Conservation (phyloP, 768 basidiomycete species). For the Lactarius akahatsu region DNA sequence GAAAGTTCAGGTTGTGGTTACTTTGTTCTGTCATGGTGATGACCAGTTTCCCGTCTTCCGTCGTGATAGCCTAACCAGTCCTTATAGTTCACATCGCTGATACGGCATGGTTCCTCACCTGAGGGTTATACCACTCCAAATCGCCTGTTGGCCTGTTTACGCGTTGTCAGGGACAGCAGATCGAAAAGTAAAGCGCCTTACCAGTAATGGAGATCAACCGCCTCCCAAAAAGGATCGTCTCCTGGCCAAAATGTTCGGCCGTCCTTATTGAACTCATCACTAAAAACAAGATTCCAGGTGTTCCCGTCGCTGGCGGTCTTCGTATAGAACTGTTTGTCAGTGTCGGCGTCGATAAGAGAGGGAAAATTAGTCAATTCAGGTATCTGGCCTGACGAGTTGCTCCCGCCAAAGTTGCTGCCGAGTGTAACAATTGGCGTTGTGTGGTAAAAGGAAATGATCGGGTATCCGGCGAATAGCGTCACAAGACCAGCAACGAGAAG, state of each 20-base stretch:
- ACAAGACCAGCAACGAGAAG: constrained; percentile 67
- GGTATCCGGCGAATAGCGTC: constrained; percentile 84
- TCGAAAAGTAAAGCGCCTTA: constrained; percentile 27
- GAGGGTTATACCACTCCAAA: constrained; percentile 81
- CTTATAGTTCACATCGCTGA: constrained; percentile 14
- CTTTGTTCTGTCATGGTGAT: constrained; percentile 72
- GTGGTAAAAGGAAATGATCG: constrained; percentile 64
- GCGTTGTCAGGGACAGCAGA: not conserved
- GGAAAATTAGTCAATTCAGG: constrained; percentile 70
- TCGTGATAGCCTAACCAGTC: constrained; percentile 58
- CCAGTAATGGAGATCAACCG: constrained; percentile 85
- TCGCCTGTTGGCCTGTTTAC: constrained; percentile 60
- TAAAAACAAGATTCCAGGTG: constrained; percentile 80
- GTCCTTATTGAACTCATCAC: constrained; percentile 77
- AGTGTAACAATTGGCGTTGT: constrained; percentile 31
- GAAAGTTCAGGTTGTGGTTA: constrained; percentile 80
- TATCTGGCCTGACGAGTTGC: constrained; percentile 86
- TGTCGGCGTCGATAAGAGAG: constrained; percentile 71
- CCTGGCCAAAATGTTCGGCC: constrained; percentile 76
- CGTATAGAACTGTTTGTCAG: constrained; percentile 56
- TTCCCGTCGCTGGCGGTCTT: constrained; percentile 74
- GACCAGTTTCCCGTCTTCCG: constrained; percentile 71
- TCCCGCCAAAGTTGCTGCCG: constrained; percentile 85
- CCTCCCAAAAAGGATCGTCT: constrained; percentile 87
- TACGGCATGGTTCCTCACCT: constrained; percentile 41